These are phyloP conservation scores for Leishmania tarentolae DNA, from an alignment of 208 protist species.

Conservation along the genomic window DNA sequence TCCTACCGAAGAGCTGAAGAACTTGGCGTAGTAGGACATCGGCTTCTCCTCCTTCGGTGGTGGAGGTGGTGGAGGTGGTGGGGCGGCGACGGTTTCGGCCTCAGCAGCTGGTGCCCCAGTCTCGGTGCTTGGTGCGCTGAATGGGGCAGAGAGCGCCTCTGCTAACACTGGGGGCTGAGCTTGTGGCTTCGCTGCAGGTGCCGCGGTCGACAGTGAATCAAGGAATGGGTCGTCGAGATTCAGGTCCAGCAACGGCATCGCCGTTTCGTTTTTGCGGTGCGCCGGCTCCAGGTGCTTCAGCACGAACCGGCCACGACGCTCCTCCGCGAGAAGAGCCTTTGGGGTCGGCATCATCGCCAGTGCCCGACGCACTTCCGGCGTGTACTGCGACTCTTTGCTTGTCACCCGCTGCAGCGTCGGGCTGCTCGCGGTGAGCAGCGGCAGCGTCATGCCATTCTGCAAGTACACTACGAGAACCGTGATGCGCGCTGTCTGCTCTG, in stretches of 20 bases:
- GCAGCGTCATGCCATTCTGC: slow-evolving; percentile 68
- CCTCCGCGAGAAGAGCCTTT: slow-evolving; percentile 3
- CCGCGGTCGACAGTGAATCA: background rate
- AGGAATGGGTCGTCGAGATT: slow-evolving; percentile 23
- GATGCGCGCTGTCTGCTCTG: slow-evolving; percentile 56
- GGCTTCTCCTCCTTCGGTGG: slow-evolving; percentile 21
- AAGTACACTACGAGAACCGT: slow-evolving; percentile 73
- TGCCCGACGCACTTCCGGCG: slow-evolving; percentile 52
- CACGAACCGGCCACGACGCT: slow-evolving; percentile 40
- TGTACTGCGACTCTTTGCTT: slow-evolving; percentile 30
- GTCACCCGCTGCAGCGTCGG: slow-evolving; percentile 34
- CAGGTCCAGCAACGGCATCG: slow-evolving; percentile 16
- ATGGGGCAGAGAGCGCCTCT: background rate
- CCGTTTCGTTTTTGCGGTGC: background rate
- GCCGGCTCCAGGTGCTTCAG: slow-evolving; percentile 37
- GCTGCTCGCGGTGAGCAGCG: slow-evolving; percentile 52
- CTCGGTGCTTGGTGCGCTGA: background rate
- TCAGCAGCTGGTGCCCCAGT: slow-evolving; percentile 10
- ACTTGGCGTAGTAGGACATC: slow-evolving; percentile 69
- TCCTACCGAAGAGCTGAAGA: slow-evolving; percentile 63
- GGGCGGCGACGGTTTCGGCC: background rate
- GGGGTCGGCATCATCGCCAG: slow-evolving; percentile 66
- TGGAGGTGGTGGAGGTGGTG: background rate
- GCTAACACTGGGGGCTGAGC: background rate
- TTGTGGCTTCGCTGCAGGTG: background rate